These are phyloP conservation scores for Aethionema arabicum DNA, from an alignment of 345 rosid species.

Conservation along the genomic window DNA sequence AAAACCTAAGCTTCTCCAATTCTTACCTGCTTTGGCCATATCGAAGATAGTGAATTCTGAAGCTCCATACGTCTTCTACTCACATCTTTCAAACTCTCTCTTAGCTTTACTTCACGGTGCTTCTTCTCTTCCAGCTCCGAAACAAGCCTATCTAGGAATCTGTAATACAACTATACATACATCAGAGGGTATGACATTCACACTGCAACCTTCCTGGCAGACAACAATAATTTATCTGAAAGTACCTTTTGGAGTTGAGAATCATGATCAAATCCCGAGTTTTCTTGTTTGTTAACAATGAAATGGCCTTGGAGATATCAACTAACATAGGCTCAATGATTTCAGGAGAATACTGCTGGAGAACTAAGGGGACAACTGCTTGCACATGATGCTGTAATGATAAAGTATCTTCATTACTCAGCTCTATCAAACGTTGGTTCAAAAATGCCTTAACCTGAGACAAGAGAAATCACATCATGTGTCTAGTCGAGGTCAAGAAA, in stretches of 20 bases:
- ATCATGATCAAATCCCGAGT: conserved; percentile 85
- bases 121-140: conserved; percentile 81
- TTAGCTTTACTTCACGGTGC: conserved; percentile 74
- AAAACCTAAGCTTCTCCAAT: background rate
- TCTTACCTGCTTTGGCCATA: conserved; percentile 91
- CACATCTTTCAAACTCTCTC: conserved; percentile 77
- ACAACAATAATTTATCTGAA: conserved; percentile 7
- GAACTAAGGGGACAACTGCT: conserved; percentile 83
- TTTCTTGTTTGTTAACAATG: conserved; percentile 80
- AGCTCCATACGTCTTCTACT: conserved; percentile 86
- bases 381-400: conserved; percentile 93
- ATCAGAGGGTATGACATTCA: conserved; percentile 15
- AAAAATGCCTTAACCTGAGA: conserved; percentile 83
- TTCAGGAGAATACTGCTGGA: conserved; percentile 85
- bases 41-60: conserved; percentile 79
- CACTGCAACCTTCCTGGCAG: background rate
- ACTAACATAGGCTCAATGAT: conserved; percentile 67
- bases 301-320: conserved; percentile 60
- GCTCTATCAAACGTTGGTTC: conserved; percentile 70
- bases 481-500: conserved; percentile 22
- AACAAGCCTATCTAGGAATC: conserved; percentile 88
- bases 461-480: conserved; percentile 23
- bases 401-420: conserved; percentile 69
- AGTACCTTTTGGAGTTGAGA: conserved; percentile 89
- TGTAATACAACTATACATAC: conserved; percentile 37